These are phyloP conservation scores for Picochlorum sp. DNA, from an alignment of 139 green algal species.

Conservation along the genomic window DNA sequence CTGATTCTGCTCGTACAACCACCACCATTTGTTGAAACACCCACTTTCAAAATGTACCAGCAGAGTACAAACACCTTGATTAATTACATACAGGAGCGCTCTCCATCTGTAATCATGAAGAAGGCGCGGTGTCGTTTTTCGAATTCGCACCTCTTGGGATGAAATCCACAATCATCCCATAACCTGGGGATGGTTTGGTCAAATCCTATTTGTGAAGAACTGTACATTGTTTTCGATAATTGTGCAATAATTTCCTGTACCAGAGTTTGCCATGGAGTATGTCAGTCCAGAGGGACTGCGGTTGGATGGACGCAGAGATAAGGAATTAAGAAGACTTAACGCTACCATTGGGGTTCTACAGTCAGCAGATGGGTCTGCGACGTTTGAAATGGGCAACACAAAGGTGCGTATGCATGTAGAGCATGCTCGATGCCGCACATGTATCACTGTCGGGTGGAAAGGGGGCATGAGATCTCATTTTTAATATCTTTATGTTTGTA, in stretches of 20 bases:
- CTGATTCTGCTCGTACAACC: neutral
- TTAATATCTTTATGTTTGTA: neutral
- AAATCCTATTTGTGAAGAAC: too few relatives aligned
- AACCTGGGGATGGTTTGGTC: too few relatives aligned
- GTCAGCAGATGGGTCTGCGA: constrained; percentile 67
- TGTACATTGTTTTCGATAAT: too few relatives aligned
- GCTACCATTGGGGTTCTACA: constrained; percentile 59
- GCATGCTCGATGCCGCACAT: neutral
- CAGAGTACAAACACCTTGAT: too few relatives aligned
- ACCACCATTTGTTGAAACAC: too few relatives aligned
- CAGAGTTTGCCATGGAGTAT: constrained; percentile 57
- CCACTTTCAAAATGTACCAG: too few relatives aligned
- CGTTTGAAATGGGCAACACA: constrained; percentile 92
- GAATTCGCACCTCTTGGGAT: too few relatives aligned
- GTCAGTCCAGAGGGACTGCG: constrained; percentile 73
- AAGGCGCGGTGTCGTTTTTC: too few relatives aligned
- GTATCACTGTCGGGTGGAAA: neutral
- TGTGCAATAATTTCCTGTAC: too few relatives aligned
- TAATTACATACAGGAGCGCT: too few relatives aligned
- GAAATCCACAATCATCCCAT: too few relatives aligned
- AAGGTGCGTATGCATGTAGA: constrained; percentile 42
- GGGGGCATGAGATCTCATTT: neutral
- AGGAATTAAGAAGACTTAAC: constrained; percentile 62
- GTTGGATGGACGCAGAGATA: constrained; percentile 68
- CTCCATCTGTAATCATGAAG: too few relatives aligned